Percentiles rank a stretch among this genome's conserved stretches.
Conservation (phyloP, 108 stramenopile genomes). For the Schizochytrium sp. region DNA sequence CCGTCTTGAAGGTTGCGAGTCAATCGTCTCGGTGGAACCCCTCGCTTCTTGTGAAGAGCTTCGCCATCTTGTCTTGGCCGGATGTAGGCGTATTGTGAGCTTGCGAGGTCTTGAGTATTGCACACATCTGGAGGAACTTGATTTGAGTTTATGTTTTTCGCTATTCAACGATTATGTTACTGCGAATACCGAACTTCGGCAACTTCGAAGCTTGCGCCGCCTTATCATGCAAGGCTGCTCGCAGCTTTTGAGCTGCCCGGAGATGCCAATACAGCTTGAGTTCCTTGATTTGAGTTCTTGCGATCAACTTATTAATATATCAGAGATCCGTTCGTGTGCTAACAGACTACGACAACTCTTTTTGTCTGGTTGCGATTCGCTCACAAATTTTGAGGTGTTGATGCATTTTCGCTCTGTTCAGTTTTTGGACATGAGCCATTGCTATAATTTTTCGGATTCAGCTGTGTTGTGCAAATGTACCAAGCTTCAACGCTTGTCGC, state of each 20-base stretch:
- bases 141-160: neutral
- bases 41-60: slow-evolving; percentile 36
- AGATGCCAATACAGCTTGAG: neutral
- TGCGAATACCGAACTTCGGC: neutral
- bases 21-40: neutral
- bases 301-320: slow-evolving; percentile 23
- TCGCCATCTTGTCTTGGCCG: neutral
- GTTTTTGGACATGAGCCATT: neutral
- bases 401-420: neutral
- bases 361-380: neutral
- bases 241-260: neutral
- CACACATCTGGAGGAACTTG: slow-evolving; percentile 1
- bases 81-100: neutral
- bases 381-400: neutral
- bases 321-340: neutral
- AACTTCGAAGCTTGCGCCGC: neutral
- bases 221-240: slow-evolving; percentile 5
- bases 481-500: neutral
- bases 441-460: neutral
- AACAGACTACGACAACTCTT: neutral
- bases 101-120: slow-evolving; percentile 10
- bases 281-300: neutral
- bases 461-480: neutral
- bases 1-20: slow-evolving; percentile 1
- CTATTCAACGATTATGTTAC: neutral